Conservation (phyloP, 1,284 basidiomycete species). For the Moesziomyces aphidis region DNA sequence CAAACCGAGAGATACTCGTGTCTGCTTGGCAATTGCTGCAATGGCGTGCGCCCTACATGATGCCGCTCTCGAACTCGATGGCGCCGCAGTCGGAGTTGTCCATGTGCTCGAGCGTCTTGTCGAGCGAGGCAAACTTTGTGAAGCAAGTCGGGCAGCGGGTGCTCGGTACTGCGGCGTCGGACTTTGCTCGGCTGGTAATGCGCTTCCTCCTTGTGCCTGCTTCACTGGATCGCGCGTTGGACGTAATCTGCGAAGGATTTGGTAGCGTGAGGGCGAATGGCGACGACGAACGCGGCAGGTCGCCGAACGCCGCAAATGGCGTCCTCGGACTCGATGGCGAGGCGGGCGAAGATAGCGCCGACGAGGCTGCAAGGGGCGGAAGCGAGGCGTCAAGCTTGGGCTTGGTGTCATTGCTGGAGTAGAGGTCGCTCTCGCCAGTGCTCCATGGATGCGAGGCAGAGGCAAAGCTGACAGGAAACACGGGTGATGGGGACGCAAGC, state of each 20-base stretch:
- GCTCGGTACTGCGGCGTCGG: conserved; percentile 20
- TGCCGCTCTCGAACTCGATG: conserved; percentile 41
- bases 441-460: background rate
- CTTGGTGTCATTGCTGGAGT: conserved; percentile 6
- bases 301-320: conserved; percentile 12
- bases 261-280: conserved; percentile 4
- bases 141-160: conserved; percentile 42
- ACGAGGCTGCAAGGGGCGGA: conserved; percentile 11
- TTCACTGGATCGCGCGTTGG: conserved; percentile 2
- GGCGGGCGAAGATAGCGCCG: conserved; percentile 14
- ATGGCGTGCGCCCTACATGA: conserved; percentile 6
- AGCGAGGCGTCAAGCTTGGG: conserved; percentile 3
- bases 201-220: conserved; percentile 10
- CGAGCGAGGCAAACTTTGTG: conserved; percentile 27
- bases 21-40: background rate
- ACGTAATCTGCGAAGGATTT: background rate
- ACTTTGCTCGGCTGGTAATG: conserved; percentile 21
- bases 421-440: conserved; percentile 16
- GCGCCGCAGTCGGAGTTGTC: conserved; percentile 41
- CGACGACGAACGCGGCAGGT: conserved; percentile 11
- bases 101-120: conserved; percentile 30
- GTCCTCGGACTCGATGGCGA: conserved; percentile 21
- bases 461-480: conserved; percentile 14
- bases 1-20: too few species aligned
- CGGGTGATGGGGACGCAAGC: background rate